These are phyloP conservation scores for Nannochloris sp. DNA, from an alignment of 139 green algal genomes.

Conservation along the genomic window DNA sequence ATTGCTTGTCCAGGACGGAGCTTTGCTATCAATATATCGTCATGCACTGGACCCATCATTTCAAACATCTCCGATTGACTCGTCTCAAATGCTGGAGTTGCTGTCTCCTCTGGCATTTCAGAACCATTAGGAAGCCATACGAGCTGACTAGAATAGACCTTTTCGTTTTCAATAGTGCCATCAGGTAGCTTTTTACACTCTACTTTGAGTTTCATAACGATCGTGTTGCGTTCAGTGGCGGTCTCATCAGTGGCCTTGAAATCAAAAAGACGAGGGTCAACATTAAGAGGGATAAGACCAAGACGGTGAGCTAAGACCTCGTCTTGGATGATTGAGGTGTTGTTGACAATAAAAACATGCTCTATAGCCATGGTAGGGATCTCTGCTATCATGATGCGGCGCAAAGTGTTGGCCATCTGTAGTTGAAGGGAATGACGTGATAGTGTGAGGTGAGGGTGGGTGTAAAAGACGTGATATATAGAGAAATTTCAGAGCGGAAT, in stretches of 20 bases:
- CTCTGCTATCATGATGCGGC: slow-evolving; percentile 91
- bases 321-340: slow-evolving; percentile 91
- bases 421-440: too few relatives aligned
- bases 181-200: slow-evolving; percentile 35
- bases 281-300: slow-evolving; percentile 79
- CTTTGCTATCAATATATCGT: slow-evolving; percentile 91
- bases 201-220: slow-evolving; percentile 60
- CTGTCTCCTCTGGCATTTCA: slow-evolving; percentile 81
- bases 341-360: slow-evolving; percentile 96
- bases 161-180: slow-evolving; percentile 27
- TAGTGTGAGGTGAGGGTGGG: too few relatives aligned
- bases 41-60: slow-evolving; percentile 42
- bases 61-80: slow-evolving; percentile 42
- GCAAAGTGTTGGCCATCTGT: slow-evolving; percentile 82
- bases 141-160: slow-evolving; percentile 42
- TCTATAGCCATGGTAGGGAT: slow-evolving; percentile 96
- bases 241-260: slow-evolving; percentile 21
- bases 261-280: slow-evolving; percentile 75
- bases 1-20: slow-evolving; percentile 75
- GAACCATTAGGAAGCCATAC: slow-evolving; percentile 81
- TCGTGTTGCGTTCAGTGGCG: slow-evolving; percentile 58
- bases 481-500: too few relatives aligned
- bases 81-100: slow-evolving; percentile 47
- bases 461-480: too few relatives aligned
- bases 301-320: slow-evolving; percentile 90